Evolutionary conservation across 345 rosid genomes (phyloP).

Genomic region (Dipteronia dyeriana): DNA sequence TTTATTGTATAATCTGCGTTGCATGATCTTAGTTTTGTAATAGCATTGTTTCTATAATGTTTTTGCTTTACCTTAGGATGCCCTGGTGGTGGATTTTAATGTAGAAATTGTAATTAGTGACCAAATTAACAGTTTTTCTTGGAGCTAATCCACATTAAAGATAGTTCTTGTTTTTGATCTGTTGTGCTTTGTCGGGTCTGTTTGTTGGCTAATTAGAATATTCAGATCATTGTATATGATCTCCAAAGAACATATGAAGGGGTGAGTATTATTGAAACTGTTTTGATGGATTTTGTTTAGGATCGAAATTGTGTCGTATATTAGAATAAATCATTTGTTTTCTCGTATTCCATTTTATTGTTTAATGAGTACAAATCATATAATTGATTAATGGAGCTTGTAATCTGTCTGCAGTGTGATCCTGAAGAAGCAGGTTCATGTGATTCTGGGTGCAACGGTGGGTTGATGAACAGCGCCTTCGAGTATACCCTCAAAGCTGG

Average conservation of each 20-base stretch:
- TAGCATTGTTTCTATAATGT: not conserved
- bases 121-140: not conserved
- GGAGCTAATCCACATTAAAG: not conserved
- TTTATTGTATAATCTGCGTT: not conserved
- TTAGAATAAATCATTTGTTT: too few relatives aligned
- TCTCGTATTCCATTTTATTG: too few relatives aligned
- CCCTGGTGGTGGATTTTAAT: not conserved
- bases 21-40: not conserved
- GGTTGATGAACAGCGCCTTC: slow-evolving; percentile 86
- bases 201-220: not conserved
- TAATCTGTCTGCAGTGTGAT: slow-evolving; percentile 65
- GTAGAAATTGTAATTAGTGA: not conserved
- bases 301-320: too few relatives aligned
- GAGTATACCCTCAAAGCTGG: slow-evolving; percentile 87
- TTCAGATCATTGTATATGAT: not conserved
- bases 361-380: too few relatives aligned
- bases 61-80: not conserved
- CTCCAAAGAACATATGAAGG: not conserved
- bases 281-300: too few relatives aligned
- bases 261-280: too few relatives aligned
- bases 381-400: too few relatives aligned
- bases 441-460: slow-evolving; percentile 92
- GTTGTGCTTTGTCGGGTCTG: not conserved
- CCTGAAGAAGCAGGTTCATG: slow-evolving; percentile 78
- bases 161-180: too few relatives aligned